Evolutionary conservation across 1,284 basidiomycete species (phyloP).

Genomic region (Apiotrichum akiyoshidainum): DNA sequence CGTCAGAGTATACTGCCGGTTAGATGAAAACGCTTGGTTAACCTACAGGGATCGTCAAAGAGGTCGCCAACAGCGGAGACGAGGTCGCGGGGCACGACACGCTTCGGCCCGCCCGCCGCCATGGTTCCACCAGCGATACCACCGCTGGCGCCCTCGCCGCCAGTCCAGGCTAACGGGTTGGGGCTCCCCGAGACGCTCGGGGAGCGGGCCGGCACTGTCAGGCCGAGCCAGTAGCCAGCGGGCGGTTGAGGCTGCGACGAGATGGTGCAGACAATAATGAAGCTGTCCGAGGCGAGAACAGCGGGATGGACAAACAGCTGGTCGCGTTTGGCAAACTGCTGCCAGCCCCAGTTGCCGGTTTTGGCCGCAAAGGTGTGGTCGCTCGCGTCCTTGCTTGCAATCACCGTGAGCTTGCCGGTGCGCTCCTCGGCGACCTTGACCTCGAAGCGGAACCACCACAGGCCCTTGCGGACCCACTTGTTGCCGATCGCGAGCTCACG

Average conservation of each 20-base stretch:
- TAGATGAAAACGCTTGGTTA: neutral
- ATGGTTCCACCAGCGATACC: constrained; percentile 43
- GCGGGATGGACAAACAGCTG: constrained; percentile 63
- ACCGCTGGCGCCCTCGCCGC: constrained; percentile 38
- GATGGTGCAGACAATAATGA: constrained; percentile 75
- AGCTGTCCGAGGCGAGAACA: constrained; percentile 60
- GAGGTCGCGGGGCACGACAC: constrained; percentile 43
- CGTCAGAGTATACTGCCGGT: constrained; percentile 65
- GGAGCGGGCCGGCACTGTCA: constrained; percentile 26
- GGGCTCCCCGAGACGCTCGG: constrained; percentile 6
- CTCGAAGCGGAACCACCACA: constrained; percentile 80
- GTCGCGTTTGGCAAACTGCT: constrained; percentile 69
- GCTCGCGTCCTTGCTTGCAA: constrained; percentile 68
- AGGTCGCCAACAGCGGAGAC: constrained; percentile 64
- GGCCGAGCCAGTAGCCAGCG: constrained; percentile 49
- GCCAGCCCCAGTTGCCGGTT: constrained; percentile 83
- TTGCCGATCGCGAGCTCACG: constrained; percentile 64
- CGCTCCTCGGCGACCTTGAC: constrained; percentile 56
- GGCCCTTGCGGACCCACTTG: constrained; percentile 75
- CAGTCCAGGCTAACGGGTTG: constrained; percentile 27
- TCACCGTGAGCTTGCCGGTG: constrained; percentile 34
- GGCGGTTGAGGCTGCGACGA: constrained; percentile 64
- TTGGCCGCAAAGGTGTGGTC: constrained; percentile 80
- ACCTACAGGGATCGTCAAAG: constrained; percentile 63
- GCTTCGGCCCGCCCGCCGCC: constrained; percentile 40